These are phyloP conservation scores for Yarrowia porcina DNA, from an alignment of 805 yeast species.

Conservation along the genomic window DNA sequence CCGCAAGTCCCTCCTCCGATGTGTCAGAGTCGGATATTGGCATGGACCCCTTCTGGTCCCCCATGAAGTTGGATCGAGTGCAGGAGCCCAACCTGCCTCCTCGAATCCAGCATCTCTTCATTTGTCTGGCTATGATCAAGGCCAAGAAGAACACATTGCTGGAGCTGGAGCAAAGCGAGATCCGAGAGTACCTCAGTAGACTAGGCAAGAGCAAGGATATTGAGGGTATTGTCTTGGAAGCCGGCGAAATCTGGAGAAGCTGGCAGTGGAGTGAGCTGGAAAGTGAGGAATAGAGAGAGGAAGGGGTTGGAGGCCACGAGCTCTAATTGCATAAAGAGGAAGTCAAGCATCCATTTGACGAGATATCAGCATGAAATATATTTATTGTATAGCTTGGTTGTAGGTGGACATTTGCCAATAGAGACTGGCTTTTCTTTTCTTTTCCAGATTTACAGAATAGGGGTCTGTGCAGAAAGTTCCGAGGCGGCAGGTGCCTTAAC, in stretches of 20 bases:
- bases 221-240: conserved; percentile 68
- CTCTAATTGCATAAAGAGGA: conserved; percentile 14
- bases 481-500: too few species aligned
- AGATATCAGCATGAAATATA: conserved; percentile 25
- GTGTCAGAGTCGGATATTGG: conserved; percentile 39
- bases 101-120: conserved; percentile 71
- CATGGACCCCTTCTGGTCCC: conserved; percentile 64
- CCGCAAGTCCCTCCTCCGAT: conserved; percentile 35
- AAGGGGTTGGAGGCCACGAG: conserved; percentile 26
- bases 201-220: conserved; percentile 55
- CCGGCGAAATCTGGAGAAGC: conserved; percentile 85
- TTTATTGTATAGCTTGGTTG: conserved; percentile 23
- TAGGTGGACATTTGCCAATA: background rate
- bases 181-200: conserved; percentile 66
- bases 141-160: conserved; percentile 72
- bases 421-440: background rate
- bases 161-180: conserved; percentile 88
- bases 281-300: conserved; percentile 39
- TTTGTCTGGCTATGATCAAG: conserved; percentile 73
- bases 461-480: too few species aligned
- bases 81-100: conserved; percentile 30
- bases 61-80: conserved; percentile 36
- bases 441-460: too few species aligned
- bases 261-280: conserved; percentile 66
- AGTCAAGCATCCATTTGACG: background rate